Conservation (phyloP, 805 yeast species). For the Schwanniomyces yamadae region DNA sequence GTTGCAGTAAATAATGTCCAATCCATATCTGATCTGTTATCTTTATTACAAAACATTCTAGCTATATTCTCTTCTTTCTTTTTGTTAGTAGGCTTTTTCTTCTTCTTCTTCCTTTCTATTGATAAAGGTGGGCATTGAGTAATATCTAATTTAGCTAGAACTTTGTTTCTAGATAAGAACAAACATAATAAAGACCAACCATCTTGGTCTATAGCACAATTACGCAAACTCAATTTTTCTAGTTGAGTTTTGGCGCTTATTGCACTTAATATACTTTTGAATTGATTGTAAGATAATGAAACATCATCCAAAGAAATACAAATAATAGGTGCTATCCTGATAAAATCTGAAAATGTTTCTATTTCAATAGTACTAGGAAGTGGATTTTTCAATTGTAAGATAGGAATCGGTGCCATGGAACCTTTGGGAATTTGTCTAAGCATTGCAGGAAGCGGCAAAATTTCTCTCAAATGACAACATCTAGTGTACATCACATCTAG, state of each 20-base stretch:
- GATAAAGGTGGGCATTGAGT: slow-evolving; percentile 62
- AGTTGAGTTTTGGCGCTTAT: slow-evolving; percentile 63
- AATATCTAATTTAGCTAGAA: slow-evolving; percentile 59
- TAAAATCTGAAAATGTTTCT: slow-evolving; percentile 83
- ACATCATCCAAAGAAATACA: slow-evolving; percentile 80
- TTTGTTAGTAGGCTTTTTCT: slow-evolving; percentile 18
- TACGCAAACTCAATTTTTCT: slow-evolving; percentile 73
- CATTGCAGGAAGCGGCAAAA: slow-evolving; percentile 86
- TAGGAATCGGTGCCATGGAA: slow-evolving; percentile 70
- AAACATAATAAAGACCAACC: slow-evolving; percentile 83
- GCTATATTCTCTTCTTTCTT: slow-evolving; percentile 25
- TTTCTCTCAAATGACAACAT: slow-evolving; percentile 90
- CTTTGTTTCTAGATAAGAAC: slow-evolving; percentile 63
- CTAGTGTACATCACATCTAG: slow-evolving; percentile 81
- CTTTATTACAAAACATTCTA: slow-evolving; percentile 48
- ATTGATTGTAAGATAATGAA: slow-evolving; percentile 69
- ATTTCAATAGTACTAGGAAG: slow-evolving; percentile 86
- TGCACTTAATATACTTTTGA: slow-evolving; percentile 69
- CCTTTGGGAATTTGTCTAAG: slow-evolving; percentile 71
- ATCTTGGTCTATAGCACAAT: slow-evolving; percentile 65
- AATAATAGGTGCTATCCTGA: slow-evolving; percentile 79
- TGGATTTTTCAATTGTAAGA: slow-evolving; percentile 77
- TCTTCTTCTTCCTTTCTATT: slow-evolving; percentile 44
- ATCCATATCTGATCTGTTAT: slow-evolving; percentile 72
- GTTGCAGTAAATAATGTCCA: slow-evolving; percentile 79